These are phyloP conservation scores for Cronartium quercuum DNA, from an alignment of 1,284 basidiomycete genomes.

Conservation along the genomic window DNA sequence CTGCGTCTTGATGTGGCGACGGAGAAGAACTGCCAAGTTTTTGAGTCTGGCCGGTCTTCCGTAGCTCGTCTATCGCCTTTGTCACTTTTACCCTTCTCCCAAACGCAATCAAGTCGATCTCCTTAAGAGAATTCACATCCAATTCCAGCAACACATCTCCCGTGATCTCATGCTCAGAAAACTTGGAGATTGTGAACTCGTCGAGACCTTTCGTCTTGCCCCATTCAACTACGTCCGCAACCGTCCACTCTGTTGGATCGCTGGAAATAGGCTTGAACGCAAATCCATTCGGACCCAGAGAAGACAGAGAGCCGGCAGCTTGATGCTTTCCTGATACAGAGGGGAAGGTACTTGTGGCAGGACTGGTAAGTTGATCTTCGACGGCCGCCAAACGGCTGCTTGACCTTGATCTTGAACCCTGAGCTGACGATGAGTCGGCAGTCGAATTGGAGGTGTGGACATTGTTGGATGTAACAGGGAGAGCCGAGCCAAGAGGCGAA, in stretches of 20 bases:
- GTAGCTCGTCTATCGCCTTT: slow-evolving; percentile 84
- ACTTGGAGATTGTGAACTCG: slow-evolving; percentile 71
- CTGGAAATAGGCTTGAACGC: slow-evolving; percentile 6
- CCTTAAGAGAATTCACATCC: slow-evolving; percentile 85
- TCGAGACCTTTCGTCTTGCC: slow-evolving; percentile 77
- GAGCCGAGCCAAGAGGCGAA: background rate
- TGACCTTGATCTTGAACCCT: slow-evolving; percentile 24
- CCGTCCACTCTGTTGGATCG: slow-evolving; percentile 68
- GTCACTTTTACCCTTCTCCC: slow-evolving; percentile 90
- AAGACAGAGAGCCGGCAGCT: slow-evolving; percentile 17
- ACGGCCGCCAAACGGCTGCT: slow-evolving; percentile 14
- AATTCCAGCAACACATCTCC: slow-evolving; percentile 94
- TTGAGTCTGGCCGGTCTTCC: background rate
- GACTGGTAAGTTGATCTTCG: slow-evolving; percentile 25
- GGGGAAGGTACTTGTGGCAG: slow-evolving; percentile 36
- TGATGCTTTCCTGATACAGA: slow-evolving; percentile 6
- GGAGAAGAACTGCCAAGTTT: slow-evolving; percentile 46
- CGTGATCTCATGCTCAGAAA: slow-evolving; percentile 95
- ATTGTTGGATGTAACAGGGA: background rate
- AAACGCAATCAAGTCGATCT: slow-evolving; percentile 88
- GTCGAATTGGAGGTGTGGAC: slow-evolving; percentile 22
- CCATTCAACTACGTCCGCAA: slow-evolving; percentile 89
- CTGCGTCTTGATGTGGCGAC: slow-evolving; percentile 51
- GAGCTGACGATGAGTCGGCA: slow-evolving; percentile 25
- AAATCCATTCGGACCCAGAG: slow-evolving; percentile 3